phyloP scores from a whole-genome alignment of 345 rosid genomes.

The Eucalyptus paniculata region DNA sequence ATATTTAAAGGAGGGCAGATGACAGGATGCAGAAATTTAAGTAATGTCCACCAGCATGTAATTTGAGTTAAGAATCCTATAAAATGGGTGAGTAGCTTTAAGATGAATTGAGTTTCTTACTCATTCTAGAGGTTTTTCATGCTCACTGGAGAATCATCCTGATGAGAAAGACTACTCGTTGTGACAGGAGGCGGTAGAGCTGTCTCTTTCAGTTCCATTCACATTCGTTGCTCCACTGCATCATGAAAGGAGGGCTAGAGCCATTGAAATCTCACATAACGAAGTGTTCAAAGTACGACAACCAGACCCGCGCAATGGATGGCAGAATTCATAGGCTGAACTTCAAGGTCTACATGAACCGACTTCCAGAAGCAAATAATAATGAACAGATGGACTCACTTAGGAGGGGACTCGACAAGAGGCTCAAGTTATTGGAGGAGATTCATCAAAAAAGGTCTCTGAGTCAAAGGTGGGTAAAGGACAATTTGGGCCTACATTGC shows the following conservation, averaged over 20 bases:
- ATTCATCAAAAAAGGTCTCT: too few relatives aligned
- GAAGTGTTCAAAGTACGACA: background rate
- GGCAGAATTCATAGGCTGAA: background rate
- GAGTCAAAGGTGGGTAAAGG: too few relatives aligned
- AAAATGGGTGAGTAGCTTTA: background rate
- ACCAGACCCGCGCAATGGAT: background rate
- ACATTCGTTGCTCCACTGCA: background rate
- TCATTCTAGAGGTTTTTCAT: background rate
- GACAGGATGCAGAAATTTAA: background rate
- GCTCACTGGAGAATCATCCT: background rate
- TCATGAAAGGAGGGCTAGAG: background rate
- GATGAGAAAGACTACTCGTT: background rate
- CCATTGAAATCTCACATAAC: background rate
- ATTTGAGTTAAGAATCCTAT: background rate
- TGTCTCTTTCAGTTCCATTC: background rate
- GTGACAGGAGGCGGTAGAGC: too few relatives aligned
- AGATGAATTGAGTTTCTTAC: background rate
- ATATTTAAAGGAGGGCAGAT: background rate
- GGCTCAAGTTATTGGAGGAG: accelerated
- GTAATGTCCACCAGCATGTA: background rate
- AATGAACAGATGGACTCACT: background rate
- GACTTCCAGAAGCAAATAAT: background rate
- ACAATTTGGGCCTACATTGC: too few relatives aligned
- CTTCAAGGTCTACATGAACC: background rate
- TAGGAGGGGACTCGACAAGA: too few relatives aligned